Evolutionary conservation across 2,329 filamentous ascomycete species (phyloP), one percentile per base, ranked within the genome.

Genomic region (Phialophora tarda): DNA sequence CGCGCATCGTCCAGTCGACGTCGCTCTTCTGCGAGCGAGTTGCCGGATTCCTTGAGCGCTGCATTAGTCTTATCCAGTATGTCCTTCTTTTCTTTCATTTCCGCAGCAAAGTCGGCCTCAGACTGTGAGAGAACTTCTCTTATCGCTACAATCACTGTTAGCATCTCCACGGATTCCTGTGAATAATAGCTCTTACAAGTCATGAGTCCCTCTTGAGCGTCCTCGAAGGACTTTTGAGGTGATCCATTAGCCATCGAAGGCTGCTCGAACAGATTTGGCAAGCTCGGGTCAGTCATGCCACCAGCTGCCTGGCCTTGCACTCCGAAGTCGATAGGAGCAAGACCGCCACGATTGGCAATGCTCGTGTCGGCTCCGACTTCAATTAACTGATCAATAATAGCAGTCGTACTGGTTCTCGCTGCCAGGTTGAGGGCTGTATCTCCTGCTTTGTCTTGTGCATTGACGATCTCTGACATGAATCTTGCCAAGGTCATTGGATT

Each of bases 401-500:
- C 96, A 63, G 91, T 86, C 76, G 97, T 98, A 24, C 93, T 92
- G 71, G 97, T 96, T 68, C 95, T 86, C 1, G 95, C 93, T 1
- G 94, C 95, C 69, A 98, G 89, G 72, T 97, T 97, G 23, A 99
- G 83, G 0, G 95, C 95, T 0, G 95, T 99, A 75, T 99, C 96
- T 0, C 95, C 95, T 38, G 91, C 91, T 74, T 93, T 93, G 78
- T 99, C 95, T 73, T 94, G 91, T 0, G 93, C 90, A 74, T 99
- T 98, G 67, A 99, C 94, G 77, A 99, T 96, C 75, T 98, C 93
- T 57, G 91, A 92, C 86, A 99, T 96, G 79, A 99, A 99, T 44
- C 92, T 89, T 32, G 92, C 93, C 61, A 99, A 85, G 26, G 91
- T 92, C 79, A 98, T 96, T 50, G 79, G 80, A 12, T 69, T 78